Percentiles rank a stretch among this genome's conserved stretches.
phyloP scores from a whole-genome alignment of 371 early-diverging fungal species.

The Zychaea mexicana region DNA sequence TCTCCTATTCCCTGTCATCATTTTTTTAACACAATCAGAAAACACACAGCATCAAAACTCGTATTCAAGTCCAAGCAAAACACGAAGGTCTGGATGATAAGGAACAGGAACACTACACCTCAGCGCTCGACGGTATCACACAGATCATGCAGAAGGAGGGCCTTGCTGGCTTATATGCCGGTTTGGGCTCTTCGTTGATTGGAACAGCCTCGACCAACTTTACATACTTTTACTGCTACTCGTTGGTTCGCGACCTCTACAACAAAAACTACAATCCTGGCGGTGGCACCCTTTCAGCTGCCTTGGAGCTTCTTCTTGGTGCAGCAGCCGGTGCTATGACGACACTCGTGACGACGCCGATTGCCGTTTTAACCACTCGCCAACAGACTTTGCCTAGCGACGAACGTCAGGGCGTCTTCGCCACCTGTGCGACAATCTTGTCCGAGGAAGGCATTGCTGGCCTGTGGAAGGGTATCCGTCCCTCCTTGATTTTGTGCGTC shows the following conservation, averaged over 20 bases:
- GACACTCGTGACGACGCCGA: slow-evolving; percentile 90
- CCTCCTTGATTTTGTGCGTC: slow-evolving; percentile 87
- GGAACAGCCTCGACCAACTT: slow-evolving; percentile 91
- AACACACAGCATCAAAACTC: slow-evolving; percentile 82
- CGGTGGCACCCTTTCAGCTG: slow-evolving; percentile 59
- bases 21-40: not conserved
- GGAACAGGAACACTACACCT: slow-evolving; percentile 57
- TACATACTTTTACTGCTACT: slow-evolving; percentile 95
- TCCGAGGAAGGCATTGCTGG: slow-evolving; percentile 84
- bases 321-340: slow-evolving; percentile 91
- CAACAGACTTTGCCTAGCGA: slow-evolving; percentile 68
- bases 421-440: slow-evolving; percentile 74
- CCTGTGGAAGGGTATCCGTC: slow-evolving; percentile 88
- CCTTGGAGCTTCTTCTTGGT: slow-evolving; percentile 85
- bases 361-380: slow-evolving; percentile 86
- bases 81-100: slow-evolving; percentile 35
- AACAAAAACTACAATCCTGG: slow-evolving; percentile 38
- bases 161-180: slow-evolving; percentile 89
- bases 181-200: slow-evolving; percentile 83
- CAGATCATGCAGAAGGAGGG: slow-evolving; percentile 87
- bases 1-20: no score
- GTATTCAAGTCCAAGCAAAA: slow-evolving; percentile 88
- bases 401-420: slow-evolving; percentile 57
- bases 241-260: slow-evolving; percentile 69
- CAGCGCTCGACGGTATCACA: slow-evolving; percentile 78